phyloP scores from a whole-genome alignment of 2,329 filamentous ascomycete species.

The Colletotrichum lindemuthianum region DNA sequence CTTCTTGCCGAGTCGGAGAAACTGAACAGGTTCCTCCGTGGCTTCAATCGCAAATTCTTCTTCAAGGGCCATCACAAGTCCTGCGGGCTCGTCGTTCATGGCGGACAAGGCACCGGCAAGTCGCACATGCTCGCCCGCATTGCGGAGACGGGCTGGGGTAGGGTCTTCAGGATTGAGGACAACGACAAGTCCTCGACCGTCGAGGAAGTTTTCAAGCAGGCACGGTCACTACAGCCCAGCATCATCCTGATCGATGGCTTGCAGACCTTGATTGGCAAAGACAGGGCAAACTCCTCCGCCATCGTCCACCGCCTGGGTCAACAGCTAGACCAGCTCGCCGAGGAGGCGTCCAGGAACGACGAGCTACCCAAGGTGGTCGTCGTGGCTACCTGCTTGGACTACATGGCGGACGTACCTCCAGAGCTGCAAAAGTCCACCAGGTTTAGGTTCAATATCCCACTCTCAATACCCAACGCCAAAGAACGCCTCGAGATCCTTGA shows the following conservation, averaged over 20 bases:
- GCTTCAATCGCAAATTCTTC: conserved; percentile 57
- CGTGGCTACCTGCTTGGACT: conserved; percentile 77
- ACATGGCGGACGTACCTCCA: conserved; percentile 76
- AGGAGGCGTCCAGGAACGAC: conserved; percentile 47
- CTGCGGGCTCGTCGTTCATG: conserved; percentile 78
- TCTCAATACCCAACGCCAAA: conserved; percentile 79
- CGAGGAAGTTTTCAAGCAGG: conserved; percentile 75
- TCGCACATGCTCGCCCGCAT: conserved; percentile 77
- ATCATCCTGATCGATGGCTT: conserved; percentile 84
- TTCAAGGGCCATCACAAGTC: conserved; percentile 48
- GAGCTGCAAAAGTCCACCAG: conserved; percentile 72
- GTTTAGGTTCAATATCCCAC: conserved; percentile 74
- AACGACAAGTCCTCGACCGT: conserved; percentile 69
- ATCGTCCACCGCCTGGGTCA: conserved; percentile 62
- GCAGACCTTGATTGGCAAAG: conserved; percentile 74
- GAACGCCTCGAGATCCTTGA: conserved; percentile 80
- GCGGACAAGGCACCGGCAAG: conserved; percentile 87
- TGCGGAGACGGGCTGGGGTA: conserved; percentile 74
- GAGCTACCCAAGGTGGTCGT: conserved; percentile 72
- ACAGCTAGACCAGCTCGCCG: conserved; percentile 65
- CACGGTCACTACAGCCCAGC: conserved; percentile 75
- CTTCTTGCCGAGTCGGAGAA: conserved; percentile 70
- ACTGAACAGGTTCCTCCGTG: conserved; percentile 73
- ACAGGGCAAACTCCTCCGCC: conserved; percentile 59
- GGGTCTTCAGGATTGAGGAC: conserved; percentile 69